phyloP scores from a whole-genome alignment of 78 protist genomes.

The Salpingoeca rosetta region DNA sequence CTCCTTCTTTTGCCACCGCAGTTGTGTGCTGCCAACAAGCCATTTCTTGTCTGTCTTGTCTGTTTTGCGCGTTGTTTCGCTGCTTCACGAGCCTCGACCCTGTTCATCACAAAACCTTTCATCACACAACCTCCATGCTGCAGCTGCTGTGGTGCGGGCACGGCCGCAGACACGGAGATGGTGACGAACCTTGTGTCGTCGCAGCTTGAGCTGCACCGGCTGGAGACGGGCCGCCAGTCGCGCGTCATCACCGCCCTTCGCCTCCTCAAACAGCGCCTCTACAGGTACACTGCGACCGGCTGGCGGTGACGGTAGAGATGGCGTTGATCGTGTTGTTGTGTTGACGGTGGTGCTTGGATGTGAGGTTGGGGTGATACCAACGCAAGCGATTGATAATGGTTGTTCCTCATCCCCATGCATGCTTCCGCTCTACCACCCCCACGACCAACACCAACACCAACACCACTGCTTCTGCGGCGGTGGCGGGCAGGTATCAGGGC shows the following conservation, averaged over 20 bases:
- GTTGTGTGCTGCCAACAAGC: no score
- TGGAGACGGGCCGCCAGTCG: constrained; percentile 64
- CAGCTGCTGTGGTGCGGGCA: constrained; percentile 98
- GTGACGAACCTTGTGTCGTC: constrained; percentile 43
- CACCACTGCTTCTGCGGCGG: no score
- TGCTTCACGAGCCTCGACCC: not conserved
- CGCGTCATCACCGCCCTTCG: constrained; percentile 88
- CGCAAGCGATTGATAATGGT: no score
- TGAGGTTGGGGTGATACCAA: no score
- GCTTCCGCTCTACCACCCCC: no score
- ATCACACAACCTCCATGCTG: not conserved
- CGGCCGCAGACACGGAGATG: constrained; percentile 96
- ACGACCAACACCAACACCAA: no score
- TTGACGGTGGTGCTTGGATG: no score
- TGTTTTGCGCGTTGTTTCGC: not conserved
- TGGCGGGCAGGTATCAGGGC: constrained; percentile 70
- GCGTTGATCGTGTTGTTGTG: no score
- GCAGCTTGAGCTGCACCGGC: constrained; percentile 53
- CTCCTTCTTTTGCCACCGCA: no score
- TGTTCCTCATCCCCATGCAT: no score
- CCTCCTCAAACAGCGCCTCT: constrained; percentile 77
- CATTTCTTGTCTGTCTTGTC: not conserved
- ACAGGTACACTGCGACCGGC: no score
- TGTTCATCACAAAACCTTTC: not conserved
- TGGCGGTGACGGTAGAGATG: no score